Percentiles rank a stretch among this genome's conserved stretches.
These are phyloP conservation scores for Chlamydomonas eustigma DNA, from an alignment of 139 green algal species.

Conservation along the genomic window DNA sequence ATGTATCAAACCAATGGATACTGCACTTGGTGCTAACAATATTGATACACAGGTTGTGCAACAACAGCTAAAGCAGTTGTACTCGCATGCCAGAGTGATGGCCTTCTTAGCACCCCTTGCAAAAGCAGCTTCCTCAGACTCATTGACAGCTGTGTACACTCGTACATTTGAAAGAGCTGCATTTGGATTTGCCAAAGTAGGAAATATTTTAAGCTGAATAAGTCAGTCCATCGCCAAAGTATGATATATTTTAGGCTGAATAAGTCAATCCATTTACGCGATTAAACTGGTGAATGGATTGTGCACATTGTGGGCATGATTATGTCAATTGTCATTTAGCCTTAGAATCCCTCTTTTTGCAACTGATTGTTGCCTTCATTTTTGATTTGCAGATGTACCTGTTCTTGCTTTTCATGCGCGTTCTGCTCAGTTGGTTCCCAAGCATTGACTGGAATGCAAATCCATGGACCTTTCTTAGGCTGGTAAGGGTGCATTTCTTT, in stretches of 20 bases:
- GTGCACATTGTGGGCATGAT: no score
- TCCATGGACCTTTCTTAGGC: conserved; percentile 85
- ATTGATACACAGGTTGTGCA: conserved; percentile 24
- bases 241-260: no score
- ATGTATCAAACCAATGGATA: background rate
- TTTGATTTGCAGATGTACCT: conserved; percentile 93
- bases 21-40: background rate
- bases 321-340: no score
- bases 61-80: conserved; percentile 24
- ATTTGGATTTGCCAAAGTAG: conserved; percentile 59
- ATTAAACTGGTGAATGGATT: no score
- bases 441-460: conserved; percentile 92
- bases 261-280: no score
- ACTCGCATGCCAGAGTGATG: conserved; percentile 13
- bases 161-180: conserved; percentile 58
- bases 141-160: conserved; percentile 51
- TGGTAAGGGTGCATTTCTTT: conserved; percentile 67
- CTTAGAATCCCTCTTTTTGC: no score
- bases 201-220: no score
- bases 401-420: conserved; percentile 90
- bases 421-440: conserved; percentile 96
- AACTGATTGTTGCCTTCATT: no score
- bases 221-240: no score
- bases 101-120: conserved; percentile 38
- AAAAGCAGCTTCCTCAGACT: conserved; percentile 18